Evolutionary conservation across 179 eudicot species (phyloP).

Genomic region (Camellia oleifera): DNA sequence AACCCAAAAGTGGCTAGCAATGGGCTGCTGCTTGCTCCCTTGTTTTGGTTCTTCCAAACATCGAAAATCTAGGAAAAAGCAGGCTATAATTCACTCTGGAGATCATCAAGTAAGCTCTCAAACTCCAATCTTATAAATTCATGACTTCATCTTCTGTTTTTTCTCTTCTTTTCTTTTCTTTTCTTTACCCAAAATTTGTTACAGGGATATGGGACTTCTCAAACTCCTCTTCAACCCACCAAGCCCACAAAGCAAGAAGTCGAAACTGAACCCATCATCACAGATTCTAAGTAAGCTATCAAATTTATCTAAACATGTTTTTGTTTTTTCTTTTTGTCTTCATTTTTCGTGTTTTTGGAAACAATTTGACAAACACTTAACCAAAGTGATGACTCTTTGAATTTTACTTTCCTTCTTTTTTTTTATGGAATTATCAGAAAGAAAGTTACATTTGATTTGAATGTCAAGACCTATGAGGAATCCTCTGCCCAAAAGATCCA

Average conservation of each 20-base stretch:
- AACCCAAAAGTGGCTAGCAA: not conserved
- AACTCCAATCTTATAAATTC: too few relatives aligned
- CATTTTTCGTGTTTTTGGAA: not conserved
- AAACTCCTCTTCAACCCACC: slow-evolving; percentile 9
- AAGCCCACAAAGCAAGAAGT: not conserved
- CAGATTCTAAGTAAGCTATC: slow-evolving; percentile 10
- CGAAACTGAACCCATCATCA: not conserved
- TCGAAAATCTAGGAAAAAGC: slow-evolving; percentile 4
- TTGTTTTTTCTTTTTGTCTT: not conserved
- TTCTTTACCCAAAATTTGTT: not conserved
- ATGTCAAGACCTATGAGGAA: slow-evolving; percentile 29
- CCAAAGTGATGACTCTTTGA: not conserved
- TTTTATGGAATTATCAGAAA: slow-evolving; percentile 19
- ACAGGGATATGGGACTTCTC: slow-evolving; percentile 10
- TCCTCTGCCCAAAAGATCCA: slow-evolving; percentile 13
- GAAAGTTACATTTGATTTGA: slow-evolving; percentile 44
- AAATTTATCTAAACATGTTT: not conserved
- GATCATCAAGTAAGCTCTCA: slow-evolving; percentile 20
- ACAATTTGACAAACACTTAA: too few relatives aligned
- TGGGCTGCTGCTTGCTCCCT: slow-evolving; percentile 24
- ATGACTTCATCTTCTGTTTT: not conserved
- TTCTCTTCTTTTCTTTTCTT: not conserved
- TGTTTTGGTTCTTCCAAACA: slow-evolving; percentile 14
- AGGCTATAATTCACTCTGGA: not conserved
- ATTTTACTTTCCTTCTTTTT: not conserved